phyloP scores from a whole-genome alignment of 2,329 filamentous ascomycete genomes.

The Laburnicola sp. region DNA sequence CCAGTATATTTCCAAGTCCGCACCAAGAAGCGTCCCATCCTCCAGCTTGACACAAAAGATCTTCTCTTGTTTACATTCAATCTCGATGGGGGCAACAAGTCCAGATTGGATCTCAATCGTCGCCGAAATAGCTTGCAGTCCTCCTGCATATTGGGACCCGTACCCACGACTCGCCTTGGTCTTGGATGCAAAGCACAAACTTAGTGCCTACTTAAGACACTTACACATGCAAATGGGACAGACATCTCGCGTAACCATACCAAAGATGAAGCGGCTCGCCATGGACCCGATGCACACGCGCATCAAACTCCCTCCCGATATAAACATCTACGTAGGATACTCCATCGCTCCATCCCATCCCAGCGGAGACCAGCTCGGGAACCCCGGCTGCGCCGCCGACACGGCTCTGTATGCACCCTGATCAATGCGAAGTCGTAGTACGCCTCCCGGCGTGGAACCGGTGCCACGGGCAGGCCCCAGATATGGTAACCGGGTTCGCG shows the following conservation, averaged over 20 bases:
- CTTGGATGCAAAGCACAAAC: no score
- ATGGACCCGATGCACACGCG: not conserved
- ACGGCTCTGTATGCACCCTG: not conserved
- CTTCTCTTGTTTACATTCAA: not conserved
- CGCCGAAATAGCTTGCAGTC: no score
- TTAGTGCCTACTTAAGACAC: no score
- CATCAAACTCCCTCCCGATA: not conserved
- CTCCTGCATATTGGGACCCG: no score
- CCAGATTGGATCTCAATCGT: no score
- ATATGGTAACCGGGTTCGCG: not conserved
- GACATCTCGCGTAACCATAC: no score
- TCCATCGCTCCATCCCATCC: not conserved
- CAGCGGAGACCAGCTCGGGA: constrained; percentile 1
- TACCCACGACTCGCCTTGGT: no score
- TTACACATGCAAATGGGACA: no score
- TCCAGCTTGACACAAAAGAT: not conserved
- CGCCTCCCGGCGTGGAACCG: not conserved
- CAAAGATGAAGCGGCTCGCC: no score
- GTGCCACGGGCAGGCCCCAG: not conserved
- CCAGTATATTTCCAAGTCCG: not conserved
- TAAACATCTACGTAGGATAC: not conserved
- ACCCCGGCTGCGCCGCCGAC: not conserved
- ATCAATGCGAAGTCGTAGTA: not conserved
- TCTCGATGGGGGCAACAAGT: no score
- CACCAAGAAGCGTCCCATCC: not conserved